phyloP scores from a whole-genome alignment of 768 basidiomycete genomes.

The Tricholomella constricta region DNA sequence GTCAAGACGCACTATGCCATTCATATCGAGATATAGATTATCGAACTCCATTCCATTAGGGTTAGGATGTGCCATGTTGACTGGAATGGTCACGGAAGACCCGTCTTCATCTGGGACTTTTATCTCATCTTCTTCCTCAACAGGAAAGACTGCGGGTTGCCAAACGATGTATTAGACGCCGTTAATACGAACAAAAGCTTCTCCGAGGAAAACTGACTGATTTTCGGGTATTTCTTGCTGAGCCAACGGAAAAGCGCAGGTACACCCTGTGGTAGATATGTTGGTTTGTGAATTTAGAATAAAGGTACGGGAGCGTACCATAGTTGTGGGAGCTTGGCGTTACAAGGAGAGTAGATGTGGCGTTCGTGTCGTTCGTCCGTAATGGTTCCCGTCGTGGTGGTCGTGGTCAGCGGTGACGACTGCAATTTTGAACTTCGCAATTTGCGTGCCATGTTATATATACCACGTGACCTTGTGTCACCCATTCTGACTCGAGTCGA shows the following conservation, averaged over 20 bases:
- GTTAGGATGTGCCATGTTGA: slow-evolving; percentile 80
- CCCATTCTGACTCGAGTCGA: slow-evolving; percentile 20
- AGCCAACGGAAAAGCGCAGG: slow-evolving; percentile 98
- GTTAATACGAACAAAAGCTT: not conserved
- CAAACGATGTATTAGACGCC: not conserved
- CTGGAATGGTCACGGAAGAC: slow-evolving; percentile 65
- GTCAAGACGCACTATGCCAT: slow-evolving; percentile 78
- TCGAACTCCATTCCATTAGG: slow-evolving; percentile 98
- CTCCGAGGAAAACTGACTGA: slow-evolving; percentile 53
- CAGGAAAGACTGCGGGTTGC: slow-evolving; percentile 58
- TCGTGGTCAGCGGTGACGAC: slow-evolving; percentile 3
- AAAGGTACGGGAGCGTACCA: not conserved
- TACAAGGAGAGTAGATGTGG: not conserved
- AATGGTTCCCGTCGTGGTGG: not conserved
- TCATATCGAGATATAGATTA: slow-evolving; percentile 98
- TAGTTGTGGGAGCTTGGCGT: slow-evolving; percentile 1
- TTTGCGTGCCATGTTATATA: slow-evolving; percentile 5
- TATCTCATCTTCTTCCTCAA: slow-evolving; percentile 82
- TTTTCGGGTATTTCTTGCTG: slow-evolving; percentile 98
- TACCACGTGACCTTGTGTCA: slow-evolving; percentile 19
- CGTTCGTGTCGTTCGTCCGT: not conserved
- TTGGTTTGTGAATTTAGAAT: not conserved
- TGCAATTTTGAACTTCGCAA: not conserved
- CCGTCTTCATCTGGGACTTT: slow-evolving; percentile 70
- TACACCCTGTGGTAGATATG: slow-evolving; percentile 68